Percentiles rank a stretch among this genome's conserved stretches.
Evolutionary conservation across 257 asterid genomes (phyloP).

Genomic region (Misopates orontium): DNA sequence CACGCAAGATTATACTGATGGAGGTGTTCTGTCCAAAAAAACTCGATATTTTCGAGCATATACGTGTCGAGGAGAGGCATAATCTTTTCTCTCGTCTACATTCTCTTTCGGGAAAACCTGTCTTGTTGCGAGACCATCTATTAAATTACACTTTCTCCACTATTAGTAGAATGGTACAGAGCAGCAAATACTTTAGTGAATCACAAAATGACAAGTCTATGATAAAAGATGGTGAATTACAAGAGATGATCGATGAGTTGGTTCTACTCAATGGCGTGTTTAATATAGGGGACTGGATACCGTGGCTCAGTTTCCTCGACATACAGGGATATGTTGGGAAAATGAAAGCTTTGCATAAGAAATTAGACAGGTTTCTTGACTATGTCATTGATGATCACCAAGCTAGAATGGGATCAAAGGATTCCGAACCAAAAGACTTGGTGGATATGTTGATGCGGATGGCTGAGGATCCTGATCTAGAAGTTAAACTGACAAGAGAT

Average conservation of each 20-base stretch:
- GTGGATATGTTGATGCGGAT: neutral
- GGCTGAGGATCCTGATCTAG: conserved; percentile 8
- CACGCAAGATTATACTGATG: neutral
- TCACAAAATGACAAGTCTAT: neutral
- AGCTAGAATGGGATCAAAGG: neutral
- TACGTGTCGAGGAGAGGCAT: neutral
- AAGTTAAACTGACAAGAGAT: conserved; percentile 14
- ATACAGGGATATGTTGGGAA: neutral
- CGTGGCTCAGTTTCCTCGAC: neutral
- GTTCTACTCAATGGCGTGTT: neutral
- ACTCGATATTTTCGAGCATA: neutral
- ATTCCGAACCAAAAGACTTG: neutral
- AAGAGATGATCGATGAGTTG: conserved; percentile 8
- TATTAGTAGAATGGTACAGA: neutral
- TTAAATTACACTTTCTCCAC: too few species aligned
- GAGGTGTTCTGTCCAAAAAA: neutral
- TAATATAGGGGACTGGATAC: neutral
- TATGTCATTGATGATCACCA: conserved; percentile 11
- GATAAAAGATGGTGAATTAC: neutral
- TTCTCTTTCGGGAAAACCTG: neutral
- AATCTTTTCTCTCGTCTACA: neutral
- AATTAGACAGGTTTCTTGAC: conserved; percentile 1
- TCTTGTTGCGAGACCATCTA: neutral
- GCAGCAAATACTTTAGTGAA: neutral
- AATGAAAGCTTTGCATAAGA: conserved; percentile 9